Evolutionary conservation across 768 basidiomycete species (phyloP).

Genomic region (Nevesoporus exiguus): DNA sequence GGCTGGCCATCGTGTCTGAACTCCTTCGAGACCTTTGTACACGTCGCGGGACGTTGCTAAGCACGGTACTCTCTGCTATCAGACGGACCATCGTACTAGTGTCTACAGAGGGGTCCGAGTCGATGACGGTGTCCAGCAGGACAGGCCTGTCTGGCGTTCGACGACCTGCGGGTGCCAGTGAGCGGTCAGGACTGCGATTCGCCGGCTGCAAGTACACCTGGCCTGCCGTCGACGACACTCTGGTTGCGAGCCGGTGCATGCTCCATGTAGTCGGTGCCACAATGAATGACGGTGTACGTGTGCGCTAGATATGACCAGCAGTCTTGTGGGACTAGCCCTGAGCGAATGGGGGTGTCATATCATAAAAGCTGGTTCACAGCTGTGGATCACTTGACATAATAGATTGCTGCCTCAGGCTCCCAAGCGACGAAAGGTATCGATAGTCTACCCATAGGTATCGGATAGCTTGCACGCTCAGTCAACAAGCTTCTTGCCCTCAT

Average conservation of each 20-base stretch:
- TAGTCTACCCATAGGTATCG: neutral
- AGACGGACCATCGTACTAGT: slow-evolving; percentile 6
- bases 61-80: slow-evolving; percentile 21
- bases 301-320: slow-evolving; percentile 5
- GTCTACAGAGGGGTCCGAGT: slow-evolving; percentile 30
- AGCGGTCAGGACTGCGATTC: neutral
- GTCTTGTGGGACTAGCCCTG: neutral
- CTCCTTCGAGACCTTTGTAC: slow-evolving; percentile 31
- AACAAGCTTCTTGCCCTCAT: slow-evolving; percentile 60
- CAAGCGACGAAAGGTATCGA: neutral
- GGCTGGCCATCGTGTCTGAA: slow-evolving; percentile 33
- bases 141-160: slow-evolving; percentile 15
- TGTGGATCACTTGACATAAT: neutral
- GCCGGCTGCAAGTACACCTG: slow-evolving; percentile 4
- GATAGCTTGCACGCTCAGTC: slow-evolving; percentile 19
- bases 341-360: slow-evolving; percentile 15
- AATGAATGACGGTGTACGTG: slow-evolving; percentile 22
- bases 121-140: slow-evolving; percentile 30
- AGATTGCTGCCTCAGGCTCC: neutral
- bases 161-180: slow-evolving; percentile 6
- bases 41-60: slow-evolving; percentile 34
- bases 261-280: slow-evolving; percentile 15
- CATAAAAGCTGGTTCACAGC: neutral
- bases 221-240: slow-evolving; percentile 21
- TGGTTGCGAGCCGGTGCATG: slow-evolving; percentile 10